phyloP scores from a whole-genome alignment of 1,284 basidiomycete species.

The Termitomyces sp. region DNA sequence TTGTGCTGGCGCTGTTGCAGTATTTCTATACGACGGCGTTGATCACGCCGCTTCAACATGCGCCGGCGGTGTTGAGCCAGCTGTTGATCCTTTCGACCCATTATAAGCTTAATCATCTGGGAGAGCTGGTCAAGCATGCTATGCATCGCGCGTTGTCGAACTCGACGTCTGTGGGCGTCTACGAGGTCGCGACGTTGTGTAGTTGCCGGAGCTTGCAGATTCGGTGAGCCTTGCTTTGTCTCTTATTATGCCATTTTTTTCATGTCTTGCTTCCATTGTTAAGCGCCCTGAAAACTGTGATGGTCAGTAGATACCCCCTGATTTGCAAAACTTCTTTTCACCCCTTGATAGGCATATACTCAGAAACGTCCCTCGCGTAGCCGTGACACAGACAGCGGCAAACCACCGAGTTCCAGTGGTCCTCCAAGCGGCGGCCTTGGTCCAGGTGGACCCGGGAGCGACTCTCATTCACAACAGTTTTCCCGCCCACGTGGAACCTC shows the following conservation, averaged over 20 bases:
- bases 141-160: constrained; percentile 86
- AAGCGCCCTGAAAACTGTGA: constrained; percentile 71
- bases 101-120: constrained; percentile 76
- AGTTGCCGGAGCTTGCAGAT: constrained; percentile 86
- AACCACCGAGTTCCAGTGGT: constrained; percentile 29
- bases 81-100: constrained; percentile 81
- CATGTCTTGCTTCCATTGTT: constrained; percentile 9
- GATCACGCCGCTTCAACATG: constrained; percentile 85
- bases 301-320: constrained; percentile 43
- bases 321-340: constrained; percentile 7
- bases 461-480: constrained; percentile 33
- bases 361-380: constrained; percentile 60
- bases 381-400: constrained; percentile 43
- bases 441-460: constrained; percentile 22
- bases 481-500: constrained; percentile 39
- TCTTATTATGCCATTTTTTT: constrained; percentile 8
- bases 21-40: constrained; percentile 89
- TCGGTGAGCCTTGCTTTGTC: constrained; percentile 42
- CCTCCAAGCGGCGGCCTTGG: constrained; percentile 30
- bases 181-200: constrained; percentile 90
- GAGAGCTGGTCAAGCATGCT: constrained; percentile 80
- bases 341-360: constrained; percentile 49
- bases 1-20: constrained; percentile 85
- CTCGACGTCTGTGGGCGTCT: constrained; percentile 82
- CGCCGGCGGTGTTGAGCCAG: constrained; percentile 84